Percentiles rank a stretch among this genome's conserved stretches.
Conservation (phyloP, 2,329 filamentous ascomycete species). For the Metarhizium album region DNA sequence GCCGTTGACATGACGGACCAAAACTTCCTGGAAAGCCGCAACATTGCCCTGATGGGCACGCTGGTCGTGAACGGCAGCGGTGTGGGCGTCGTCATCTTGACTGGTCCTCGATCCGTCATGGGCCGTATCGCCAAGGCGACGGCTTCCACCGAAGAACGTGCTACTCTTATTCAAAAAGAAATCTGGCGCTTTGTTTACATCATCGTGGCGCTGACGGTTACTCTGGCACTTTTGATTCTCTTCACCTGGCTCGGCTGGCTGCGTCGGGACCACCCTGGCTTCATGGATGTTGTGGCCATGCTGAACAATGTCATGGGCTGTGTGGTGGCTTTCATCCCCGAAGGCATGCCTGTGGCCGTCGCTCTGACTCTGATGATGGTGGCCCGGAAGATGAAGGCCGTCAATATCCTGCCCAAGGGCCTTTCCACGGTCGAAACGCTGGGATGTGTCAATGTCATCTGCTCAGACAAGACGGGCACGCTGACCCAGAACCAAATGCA, state of each 20-base stretch:
- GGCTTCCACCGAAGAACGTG: constrained; percentile 23
- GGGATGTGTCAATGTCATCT: constrained; percentile 33
- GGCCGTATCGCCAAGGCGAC: constrained; percentile 29
- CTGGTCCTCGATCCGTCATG: constrained; percentile 29
- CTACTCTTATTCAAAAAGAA: constrained; percentile 30
- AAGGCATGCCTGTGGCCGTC: constrained; percentile 29
- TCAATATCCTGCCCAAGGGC: constrained; percentile 30
- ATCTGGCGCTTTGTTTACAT: constrained; percentile 33
- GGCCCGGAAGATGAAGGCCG: constrained; percentile 30
- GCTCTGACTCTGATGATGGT: constrained; percentile 31
- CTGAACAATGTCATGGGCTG: constrained; percentile 35
- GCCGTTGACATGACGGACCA: constrained; percentile 26
- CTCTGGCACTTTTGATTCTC: constrained; percentile 29
- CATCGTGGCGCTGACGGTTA: constrained; percentile 27
- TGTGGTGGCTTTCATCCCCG: constrained; percentile 28
- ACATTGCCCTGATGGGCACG: constrained; percentile 33
- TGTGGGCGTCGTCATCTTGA: constrained; percentile 28
- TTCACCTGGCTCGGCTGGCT: constrained; percentile 35
- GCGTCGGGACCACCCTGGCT: constrained; percentile 22
- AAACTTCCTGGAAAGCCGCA: constrained; percentile 32
- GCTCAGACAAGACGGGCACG: constrained; percentile 32
- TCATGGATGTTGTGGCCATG: constrained; percentile 32
- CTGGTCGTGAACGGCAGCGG: constrained; percentile 30
- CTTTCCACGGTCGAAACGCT: constrained; percentile 31
- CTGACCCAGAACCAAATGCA: constrained; percentile 34